Percentiles rank a stretch among this genome's conserved stretches.
These are phyloP conservation scores for Mycogone perniciosa DNA, from an alignment of 2,329 filamentous ascomycete genomes.

Conservation along the genomic window DNA sequence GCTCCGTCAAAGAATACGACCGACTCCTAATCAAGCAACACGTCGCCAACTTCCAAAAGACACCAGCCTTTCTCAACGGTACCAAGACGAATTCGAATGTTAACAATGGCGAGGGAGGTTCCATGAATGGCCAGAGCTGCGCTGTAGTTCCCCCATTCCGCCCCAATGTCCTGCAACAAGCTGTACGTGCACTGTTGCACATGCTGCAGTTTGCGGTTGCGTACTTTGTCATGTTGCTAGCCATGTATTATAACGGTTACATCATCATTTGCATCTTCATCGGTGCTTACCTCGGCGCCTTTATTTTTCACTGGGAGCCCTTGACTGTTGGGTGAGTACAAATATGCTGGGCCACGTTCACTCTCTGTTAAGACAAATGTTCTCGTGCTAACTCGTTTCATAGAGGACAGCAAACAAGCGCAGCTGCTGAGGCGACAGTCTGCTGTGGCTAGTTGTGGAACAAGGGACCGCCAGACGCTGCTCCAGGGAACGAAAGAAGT, in stretches of 20 bases:
- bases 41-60: constrained; percentile 26
- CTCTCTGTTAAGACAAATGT: neutral
- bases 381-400: neutral
- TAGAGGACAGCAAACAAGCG: constrained; percentile 26
- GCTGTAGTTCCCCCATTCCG: constrained; percentile 34
- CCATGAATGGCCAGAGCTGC: constrained; percentile 19
- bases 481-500: neutral
- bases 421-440: constrained; percentile 32
- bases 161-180: constrained; percentile 60
- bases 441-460: constrained; percentile 31
- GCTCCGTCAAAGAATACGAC: constrained; percentile 66
- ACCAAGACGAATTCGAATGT: neutral
- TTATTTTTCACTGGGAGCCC: constrained; percentile 67
- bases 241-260: constrained; percentile 63
- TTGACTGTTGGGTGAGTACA: constrained; percentile 27
- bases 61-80: constrained; percentile 11
- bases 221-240: constrained; percentile 72
- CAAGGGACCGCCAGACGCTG: neutral
- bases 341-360: neutral
- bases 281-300: constrained; percentile 65
- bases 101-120: constrained; percentile 10
- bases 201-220: constrained; percentile 66
- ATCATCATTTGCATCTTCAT: constrained; percentile 77
- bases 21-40: constrained; percentile 53
- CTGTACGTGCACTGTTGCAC: constrained; percentile 59